Conservation (phyloP, 352 stramenopile species). For the Pythium apleroticum region DNA sequence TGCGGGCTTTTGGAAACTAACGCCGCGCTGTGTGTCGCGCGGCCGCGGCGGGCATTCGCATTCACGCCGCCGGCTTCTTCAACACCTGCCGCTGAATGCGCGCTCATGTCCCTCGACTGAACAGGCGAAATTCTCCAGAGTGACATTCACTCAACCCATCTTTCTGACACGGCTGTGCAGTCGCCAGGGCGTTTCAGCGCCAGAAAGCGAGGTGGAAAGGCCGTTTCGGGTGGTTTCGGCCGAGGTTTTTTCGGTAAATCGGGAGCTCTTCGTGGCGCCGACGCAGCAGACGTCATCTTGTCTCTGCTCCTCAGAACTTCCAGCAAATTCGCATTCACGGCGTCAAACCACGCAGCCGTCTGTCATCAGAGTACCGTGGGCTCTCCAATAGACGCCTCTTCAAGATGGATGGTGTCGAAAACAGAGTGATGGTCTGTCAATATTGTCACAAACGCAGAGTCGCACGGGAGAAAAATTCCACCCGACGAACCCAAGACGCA, state of each 20-base stretch:
- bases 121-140: slow-evolving; percentile 5
- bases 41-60: slow-evolving; percentile 16
- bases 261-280: not conserved
- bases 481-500: slow-evolving; percentile 7
- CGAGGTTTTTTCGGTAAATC: slow-evolving; percentile 20
- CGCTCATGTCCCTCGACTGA: slow-evolving; percentile 12
- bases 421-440: slow-evolving; percentile 15
- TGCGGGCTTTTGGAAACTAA: slow-evolving; percentile 6
- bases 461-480: slow-evolving; percentile 10
- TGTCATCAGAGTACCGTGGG: not conserved
- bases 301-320: slow-evolving; percentile 11
- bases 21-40: not conserved
- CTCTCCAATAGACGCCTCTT: slow-evolving; percentile 8
- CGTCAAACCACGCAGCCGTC: not conserved
- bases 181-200: not conserved
- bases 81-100: slow-evolving; percentile 21
- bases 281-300: slow-evolving; percentile 9
- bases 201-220: slow-evolving; percentile 19
- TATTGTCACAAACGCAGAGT: slow-evolving; percentile 17
- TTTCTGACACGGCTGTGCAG: slow-evolving; percentile 1
- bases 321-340: slow-evolving; percentile 25
- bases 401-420: slow-evolving; percentile 23
- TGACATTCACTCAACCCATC: slow-evolving; percentile 2
- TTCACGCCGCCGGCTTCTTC: slow-evolving; percentile 14
- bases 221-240: not conserved